Percentiles rank a stretch among this genome's conserved stretches.
These are phyloP conservation scores for Backusella psychrophila DNA, from an alignment of 192 early-diverging fungal species.

Conservation along the genomic window DNA sequence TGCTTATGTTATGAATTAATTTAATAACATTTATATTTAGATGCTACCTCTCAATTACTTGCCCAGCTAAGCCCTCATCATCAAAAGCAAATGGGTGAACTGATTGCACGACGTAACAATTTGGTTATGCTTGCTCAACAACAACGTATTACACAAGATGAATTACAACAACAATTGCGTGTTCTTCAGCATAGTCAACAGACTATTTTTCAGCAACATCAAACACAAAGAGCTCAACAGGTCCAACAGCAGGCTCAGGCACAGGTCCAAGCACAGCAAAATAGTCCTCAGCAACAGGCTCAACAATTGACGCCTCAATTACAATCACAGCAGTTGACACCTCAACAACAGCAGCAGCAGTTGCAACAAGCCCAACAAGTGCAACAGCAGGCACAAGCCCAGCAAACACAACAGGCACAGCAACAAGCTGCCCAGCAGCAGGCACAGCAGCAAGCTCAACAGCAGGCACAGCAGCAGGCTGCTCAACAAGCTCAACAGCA, in stretches of 20 bases:
- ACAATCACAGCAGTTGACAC: slow-evolving; percentile 11
- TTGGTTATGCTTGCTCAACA: not conserved
- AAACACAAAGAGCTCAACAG: slow-evolving; percentile 5
- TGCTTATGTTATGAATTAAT: not conserved
- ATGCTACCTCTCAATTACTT: not conserved
- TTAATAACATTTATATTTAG: not conserved
- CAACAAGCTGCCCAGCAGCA: not conserved
- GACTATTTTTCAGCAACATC: slow-evolving; percentile 5
- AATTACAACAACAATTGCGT: not conserved
- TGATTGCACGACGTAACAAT: slow-evolving; percentile 9
- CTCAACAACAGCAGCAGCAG: not conserved
- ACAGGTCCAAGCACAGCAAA: slow-evolving; percentile 10
- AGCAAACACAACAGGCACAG: not conserved
- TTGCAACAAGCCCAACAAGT: not conserved
- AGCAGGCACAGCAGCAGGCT: too few species aligned
- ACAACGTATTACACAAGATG: not conserved
- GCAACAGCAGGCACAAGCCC: not conserved
- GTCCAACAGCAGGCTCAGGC: not conserved
- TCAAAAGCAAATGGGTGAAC: not conserved
- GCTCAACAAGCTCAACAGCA: not conserved
- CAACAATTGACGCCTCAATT: slow-evolving; percentile 22
- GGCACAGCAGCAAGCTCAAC: not conserved
- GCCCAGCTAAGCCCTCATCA: slow-evolving; percentile 8
- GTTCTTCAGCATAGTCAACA: slow-evolving; percentile 3
- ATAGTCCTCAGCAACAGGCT: not conserved